Evolutionary conservation across 2,329 filamentous ascomycete genomes (phyloP).

Genomic region (Alternaria arborescens): DNA sequence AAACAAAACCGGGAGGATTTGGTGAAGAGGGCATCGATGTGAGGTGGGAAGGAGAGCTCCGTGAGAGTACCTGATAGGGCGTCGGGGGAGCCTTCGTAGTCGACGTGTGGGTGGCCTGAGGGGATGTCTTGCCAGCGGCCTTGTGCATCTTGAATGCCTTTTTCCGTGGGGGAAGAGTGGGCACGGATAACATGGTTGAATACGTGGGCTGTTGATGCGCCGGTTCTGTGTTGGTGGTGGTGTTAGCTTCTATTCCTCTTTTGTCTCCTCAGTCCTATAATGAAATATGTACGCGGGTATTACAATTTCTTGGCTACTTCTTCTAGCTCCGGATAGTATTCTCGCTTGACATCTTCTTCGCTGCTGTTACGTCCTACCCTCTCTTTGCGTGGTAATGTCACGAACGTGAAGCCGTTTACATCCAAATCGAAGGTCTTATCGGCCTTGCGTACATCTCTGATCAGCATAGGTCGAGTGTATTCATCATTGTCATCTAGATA

Average conservation of each 20-base stretch:
- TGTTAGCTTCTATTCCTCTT: background rate
- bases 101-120: constrained; percentile 31
- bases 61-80: constrained; percentile 22
- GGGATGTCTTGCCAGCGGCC: constrained; percentile 52
- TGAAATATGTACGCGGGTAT: background rate
- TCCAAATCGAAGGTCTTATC: constrained; percentile 51
- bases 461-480: constrained; percentile 33
- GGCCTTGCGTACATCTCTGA: constrained; percentile 56
- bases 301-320: constrained; percentile 25
- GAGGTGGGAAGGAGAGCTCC: constrained; percentile 27
- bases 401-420: constrained; percentile 43
- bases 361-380: constrained; percentile 15
- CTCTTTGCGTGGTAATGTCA: constrained; percentile 16
- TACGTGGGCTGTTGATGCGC: constrained; percentile 38
- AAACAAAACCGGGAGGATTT: constrained; percentile 33
- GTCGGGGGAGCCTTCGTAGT: constrained; percentile 24
- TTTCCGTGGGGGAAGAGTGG: constrained; percentile 58
- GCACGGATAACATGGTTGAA: constrained; percentile 52
- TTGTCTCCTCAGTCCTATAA: background rate
- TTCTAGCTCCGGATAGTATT: constrained; percentile 30
- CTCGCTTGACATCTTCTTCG: constrained; percentile 22
- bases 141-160: constrained; percentile 53
- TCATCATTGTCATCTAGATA: constrained; percentile 21
- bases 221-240: constrained; percentile 16
- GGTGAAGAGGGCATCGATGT: constrained; percentile 11